A percentile compares a stretch with the other conserved stretches of the same genome.
Evolutionary conservation across 495 filamentous ascomycete species (phyloP).

Genomic region (Aspergillus egyptiacus): DNA sequence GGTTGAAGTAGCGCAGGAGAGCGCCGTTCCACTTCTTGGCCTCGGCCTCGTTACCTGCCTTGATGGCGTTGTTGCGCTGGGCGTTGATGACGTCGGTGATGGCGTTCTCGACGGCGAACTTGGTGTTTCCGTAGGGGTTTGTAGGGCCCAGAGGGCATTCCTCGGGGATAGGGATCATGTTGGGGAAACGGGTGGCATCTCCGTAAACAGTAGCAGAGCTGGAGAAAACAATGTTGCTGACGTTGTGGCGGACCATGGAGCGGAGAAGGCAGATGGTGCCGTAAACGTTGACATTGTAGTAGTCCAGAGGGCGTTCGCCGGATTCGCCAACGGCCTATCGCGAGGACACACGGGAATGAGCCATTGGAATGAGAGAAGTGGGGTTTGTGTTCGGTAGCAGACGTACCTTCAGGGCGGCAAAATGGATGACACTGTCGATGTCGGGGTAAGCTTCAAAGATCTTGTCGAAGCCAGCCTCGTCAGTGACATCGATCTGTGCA

Average conservation of each 20-base stretch:
- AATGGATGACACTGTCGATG: slow-evolving; percentile 97
- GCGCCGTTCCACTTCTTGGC: slow-evolving; percentile 85
- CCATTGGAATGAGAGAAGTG: not conserved
- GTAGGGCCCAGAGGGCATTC: slow-evolving; percentile 92
- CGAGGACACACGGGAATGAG: slow-evolving; percentile 5
- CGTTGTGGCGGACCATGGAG: slow-evolving; percentile 81
- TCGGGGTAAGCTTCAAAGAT: slow-evolving; percentile 85
- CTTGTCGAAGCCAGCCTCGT: slow-evolving; percentile 74
- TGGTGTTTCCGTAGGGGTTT: slow-evolving; percentile 95
- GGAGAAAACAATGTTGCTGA: slow-evolving; percentile 96
- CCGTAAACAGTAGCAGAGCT: slow-evolving; percentile 96
- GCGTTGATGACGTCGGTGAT: slow-evolving; percentile 89
- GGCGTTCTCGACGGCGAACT: slow-evolving; percentile 81
- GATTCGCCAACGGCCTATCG: slow-evolving; percentile 90
- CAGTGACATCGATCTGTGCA: slow-evolving; percentile 79
- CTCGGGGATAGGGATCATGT: slow-evolving; percentile 99
- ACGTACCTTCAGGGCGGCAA: slow-evolving; percentile 90
- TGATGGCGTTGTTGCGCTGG: slow-evolving; percentile 75
- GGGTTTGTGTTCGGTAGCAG: not conserved
- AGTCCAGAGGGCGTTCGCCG: slow-evolving; percentile 89
- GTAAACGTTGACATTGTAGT: slow-evolving; percentile 94
- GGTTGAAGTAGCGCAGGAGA: slow-evolving; percentile 95
- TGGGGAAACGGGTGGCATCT: slow-evolving; percentile 88
- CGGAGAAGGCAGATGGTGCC: slow-evolving; percentile 84
- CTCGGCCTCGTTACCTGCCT: slow-evolving; percentile 62